A percentile compares a stretch with the other conserved stretches of the same genome.
phyloP scores from a whole-genome alignment of 2,329 filamentous ascomycete species.

The Paracorniculantispora psalliotae region DNA sequence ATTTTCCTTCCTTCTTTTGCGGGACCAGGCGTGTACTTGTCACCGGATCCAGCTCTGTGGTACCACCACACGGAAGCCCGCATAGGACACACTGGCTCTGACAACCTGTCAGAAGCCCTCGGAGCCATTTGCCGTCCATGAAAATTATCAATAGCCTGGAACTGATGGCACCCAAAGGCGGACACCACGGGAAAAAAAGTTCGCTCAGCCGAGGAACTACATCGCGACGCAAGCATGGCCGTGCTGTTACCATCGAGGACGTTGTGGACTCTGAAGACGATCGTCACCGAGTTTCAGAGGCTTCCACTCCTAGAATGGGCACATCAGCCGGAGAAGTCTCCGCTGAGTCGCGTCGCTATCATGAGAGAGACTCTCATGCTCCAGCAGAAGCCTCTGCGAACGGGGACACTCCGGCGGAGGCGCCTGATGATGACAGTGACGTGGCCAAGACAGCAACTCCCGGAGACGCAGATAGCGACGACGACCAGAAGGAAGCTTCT shows the following conservation, averaged over 20 bases:
- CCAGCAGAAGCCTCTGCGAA: background rate
- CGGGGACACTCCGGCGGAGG: background rate
- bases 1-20: background rate
- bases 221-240: constrained; percentile 4
- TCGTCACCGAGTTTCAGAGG: background rate
- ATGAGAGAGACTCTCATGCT: background rate
- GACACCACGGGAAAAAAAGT: constrained; percentile 2
- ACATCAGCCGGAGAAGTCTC: background rate
- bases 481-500: background rate
- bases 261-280: constrained; percentile 2
- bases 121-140: background rate
- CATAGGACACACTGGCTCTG: background rate
- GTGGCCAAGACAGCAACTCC: background rate
- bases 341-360: background rate
- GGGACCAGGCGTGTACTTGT: background rate
- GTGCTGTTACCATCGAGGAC: constrained; percentile 8
- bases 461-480: background rate
- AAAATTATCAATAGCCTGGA: background rate
- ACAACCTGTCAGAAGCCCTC: background rate
- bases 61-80: constrained; percentile 1
- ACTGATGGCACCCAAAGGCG: background rate
- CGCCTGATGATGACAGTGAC: background rate
- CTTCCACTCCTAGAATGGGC: background rate
- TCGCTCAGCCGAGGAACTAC: constrained; percentile 10
- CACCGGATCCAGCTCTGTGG: background rate